A percentile compares a stretch with the other conserved stretches of the same genome.
These are phyloP conservation scores for Saturnispora saitoi DNA, from an alignment of 805 yeast species.

Conservation along the genomic window DNA sequence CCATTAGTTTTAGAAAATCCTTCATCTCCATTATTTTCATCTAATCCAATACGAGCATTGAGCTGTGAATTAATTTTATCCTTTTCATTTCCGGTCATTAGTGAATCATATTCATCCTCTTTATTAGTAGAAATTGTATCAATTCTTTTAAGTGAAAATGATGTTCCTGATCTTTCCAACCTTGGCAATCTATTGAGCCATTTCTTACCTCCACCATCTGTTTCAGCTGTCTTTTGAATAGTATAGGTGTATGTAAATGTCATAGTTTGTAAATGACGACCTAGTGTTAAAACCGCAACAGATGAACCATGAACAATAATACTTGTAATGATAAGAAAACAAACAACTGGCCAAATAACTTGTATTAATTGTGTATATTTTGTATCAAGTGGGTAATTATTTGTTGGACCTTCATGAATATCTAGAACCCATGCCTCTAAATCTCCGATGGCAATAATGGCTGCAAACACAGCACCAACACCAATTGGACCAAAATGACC, in stretches of 20 bases:
- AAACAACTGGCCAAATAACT: constrained; percentile 43
- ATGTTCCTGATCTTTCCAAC: constrained; percentile 60
- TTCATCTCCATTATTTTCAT: constrained; percentile 7
- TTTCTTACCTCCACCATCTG: constrained; percentile 33
- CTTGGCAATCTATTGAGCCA: constrained; percentile 88
- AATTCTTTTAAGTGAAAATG: constrained; percentile 74
- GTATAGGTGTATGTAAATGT: constrained; percentile 89
- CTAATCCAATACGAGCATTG: constrained; percentile 16
- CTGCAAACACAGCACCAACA: constrained; percentile 31
- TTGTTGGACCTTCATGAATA: constrained; percentile 29
- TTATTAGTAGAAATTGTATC: constrained; percentile 43
- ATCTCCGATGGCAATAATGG: constrained; percentile 28
- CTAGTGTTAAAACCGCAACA: constrained; percentile 53
- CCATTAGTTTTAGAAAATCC: constrained; percentile 15
- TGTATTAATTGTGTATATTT: constrained; percentile 27
- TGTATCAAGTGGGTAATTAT: constrained; percentile 21
- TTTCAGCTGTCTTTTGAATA: constrained; percentile 45
- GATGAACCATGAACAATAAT: constrained; percentile 57
- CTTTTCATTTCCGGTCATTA: constrained; percentile 12
- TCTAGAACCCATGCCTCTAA: constrained; percentile 31
- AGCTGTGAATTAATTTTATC: constrained; percentile 19
- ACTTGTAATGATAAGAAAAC: constrained; percentile 44
- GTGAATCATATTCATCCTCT: constrained; percentile 7
- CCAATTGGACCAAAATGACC: constrained; percentile 79
- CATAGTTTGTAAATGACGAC: constrained; percentile 84